A percentile compares a stretch with the other conserved stretches of the same genome.
Evolutionary conservation across 225 moss, liverwort and hornwort genomes (phyloP).

Genomic region (Antitrichia curtipendula): DNA sequence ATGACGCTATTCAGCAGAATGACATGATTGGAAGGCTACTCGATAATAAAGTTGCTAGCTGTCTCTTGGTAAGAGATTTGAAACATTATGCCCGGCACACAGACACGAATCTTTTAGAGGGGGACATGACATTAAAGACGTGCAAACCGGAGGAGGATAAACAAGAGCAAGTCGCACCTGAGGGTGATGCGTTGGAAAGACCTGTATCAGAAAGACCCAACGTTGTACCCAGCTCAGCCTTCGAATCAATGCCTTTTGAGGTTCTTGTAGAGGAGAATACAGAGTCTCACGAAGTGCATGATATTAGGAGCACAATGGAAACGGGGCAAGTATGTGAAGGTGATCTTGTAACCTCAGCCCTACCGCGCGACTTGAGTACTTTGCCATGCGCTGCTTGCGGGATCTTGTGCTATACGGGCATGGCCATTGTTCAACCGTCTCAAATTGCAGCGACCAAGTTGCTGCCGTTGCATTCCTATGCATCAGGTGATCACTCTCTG

Average conservation of each 20-base stretch:
- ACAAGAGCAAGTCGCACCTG: not conserved
- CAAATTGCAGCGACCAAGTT: slow-evolving; percentile 33
- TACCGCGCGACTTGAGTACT: slow-evolving; percentile 73
- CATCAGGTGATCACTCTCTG: slow-evolving; percentile 11
- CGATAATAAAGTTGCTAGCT: slow-evolving; percentile 51
- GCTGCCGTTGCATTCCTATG: slow-evolving; percentile 16
- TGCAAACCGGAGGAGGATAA: not conserved
- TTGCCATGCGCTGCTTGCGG: slow-evolving; percentile 94
- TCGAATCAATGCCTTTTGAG: not conserved
- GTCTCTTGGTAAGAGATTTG: slow-evolving; percentile 53
- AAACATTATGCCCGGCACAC: slow-evolving; percentile 7
- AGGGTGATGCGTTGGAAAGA: not conserved
- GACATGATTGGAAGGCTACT: slow-evolving; percentile 57
- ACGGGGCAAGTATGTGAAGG: not conserved
- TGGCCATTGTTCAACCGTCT: slow-evolving; percentile 82
- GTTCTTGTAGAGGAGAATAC: not conserved
- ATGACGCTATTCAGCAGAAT: slow-evolving; percentile 69
- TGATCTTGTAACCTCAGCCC: slow-evolving; percentile 6
- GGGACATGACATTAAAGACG: not conserved
- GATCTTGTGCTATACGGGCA: slow-evolving; percentile 69
- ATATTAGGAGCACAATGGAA: not conserved
- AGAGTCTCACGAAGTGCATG: not conserved
- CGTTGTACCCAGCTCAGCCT: not conserved
- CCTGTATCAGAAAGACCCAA: not conserved
- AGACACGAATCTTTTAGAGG: not conserved